Evolutionary conservation across 768 basidiomycete species (phyloP).

Genomic region (Russula earlei): DNA sequence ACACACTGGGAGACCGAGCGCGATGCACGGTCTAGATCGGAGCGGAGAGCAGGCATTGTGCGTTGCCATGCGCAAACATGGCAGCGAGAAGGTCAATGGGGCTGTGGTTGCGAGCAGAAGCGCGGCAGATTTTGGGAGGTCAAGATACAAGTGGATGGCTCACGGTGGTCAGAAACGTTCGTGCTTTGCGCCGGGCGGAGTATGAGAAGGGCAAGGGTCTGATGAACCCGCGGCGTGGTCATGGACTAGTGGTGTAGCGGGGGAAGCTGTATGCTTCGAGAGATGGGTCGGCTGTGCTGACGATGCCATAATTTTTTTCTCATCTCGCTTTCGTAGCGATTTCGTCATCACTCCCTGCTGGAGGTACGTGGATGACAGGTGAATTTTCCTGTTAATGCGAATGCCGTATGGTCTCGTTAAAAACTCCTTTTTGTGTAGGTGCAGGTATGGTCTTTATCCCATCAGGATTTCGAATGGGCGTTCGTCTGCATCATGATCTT

Average conservation of each 20-base stretch:
- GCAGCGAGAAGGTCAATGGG: slow-evolving; percentile 1
- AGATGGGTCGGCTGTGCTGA: slow-evolving; percentile 4
- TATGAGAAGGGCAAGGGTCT: slow-evolving; percentile 16
- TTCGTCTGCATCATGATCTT: too few species aligned
- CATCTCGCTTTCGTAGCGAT: slow-evolving; percentile 17
- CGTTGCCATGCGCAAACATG: background rate
- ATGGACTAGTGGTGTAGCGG: slow-evolving; percentile 14
- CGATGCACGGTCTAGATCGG: background rate
- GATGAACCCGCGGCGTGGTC: slow-evolving; percentile 9
- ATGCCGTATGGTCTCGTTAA: too few species aligned
- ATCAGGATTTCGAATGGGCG: too few species aligned
- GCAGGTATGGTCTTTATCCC: too few species aligned
- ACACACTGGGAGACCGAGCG: slow-evolving; percentile 2
- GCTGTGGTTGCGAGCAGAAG: slow-evolving; percentile 2
- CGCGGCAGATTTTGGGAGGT: slow-evolving; percentile 3
- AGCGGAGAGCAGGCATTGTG: slow-evolving; percentile 16
- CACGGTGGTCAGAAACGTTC: slow-evolving; percentile 17
- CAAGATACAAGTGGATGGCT: background rate
- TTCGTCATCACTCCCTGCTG: too few species aligned
- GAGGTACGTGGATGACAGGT: too few species aligned
- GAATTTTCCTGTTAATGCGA: too few species aligned
- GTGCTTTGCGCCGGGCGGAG: slow-evolving; percentile 1
- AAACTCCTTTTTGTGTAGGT: too few species aligned
- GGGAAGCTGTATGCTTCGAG: slow-evolving; percentile 11
- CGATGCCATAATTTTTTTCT: slow-evolving; percentile 17